phyloP scores from a whole-genome alignment of 177 flowering plant species.

The Tripterygium wilfordii region DNA sequence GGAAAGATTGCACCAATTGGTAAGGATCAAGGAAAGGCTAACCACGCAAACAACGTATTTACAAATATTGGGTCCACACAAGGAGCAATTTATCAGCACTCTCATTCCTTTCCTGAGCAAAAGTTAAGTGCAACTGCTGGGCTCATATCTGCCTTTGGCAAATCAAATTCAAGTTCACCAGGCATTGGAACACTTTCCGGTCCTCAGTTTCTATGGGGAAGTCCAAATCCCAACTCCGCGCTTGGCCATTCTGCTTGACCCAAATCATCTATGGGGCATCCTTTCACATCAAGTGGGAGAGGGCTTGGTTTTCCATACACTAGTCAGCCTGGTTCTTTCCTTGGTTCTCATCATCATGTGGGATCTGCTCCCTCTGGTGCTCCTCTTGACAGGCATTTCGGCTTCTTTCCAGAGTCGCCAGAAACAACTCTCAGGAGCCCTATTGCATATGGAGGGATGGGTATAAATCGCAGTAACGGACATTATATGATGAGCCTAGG shows the following conservation, averaged over 20 bases:
- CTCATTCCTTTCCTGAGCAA: slow-evolving; percentile 65
- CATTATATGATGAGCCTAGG: slow-evolving; percentile 53
- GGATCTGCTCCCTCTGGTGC: slow-evolving; percentile 97
- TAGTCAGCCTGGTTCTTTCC: slow-evolving; percentile 42
- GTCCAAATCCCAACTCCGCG: slow-evolving; percentile 66
- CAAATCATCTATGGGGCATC: slow-evolving; percentile 42
- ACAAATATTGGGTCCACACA: slow-evolving; percentile 26
- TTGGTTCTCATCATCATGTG: slow-evolving; percentile 77
- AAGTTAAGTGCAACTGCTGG: slow-evolving; percentile 53
- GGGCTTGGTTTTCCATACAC: slow-evolving; percentile 54
- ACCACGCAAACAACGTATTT: slow-evolving; percentile 34
- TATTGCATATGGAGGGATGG: slow-evolving; percentile 41
- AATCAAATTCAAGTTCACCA: slow-evolving; percentile 52
- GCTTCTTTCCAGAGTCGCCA: slow-evolving; percentile 77
- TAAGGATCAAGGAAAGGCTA: slow-evolving; percentile 53
- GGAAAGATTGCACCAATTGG: slow-evolving; percentile 76
- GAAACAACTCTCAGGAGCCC: slow-evolving; percentile 63
- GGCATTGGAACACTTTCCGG: slow-evolving; percentile 73
- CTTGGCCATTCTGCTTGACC: slow-evolving; percentile 53
- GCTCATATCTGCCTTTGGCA: slow-evolving; percentile 48
- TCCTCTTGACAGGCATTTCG: slow-evolving; percentile 67
- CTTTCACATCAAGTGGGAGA: slow-evolving; percentile 47
- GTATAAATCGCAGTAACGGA: slow-evolving; percentile 44
- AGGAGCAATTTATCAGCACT: slow-evolving; percentile 39
- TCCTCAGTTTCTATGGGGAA: slow-evolving; percentile 97